A percentile compares a stretch with the other conserved stretches of the same genome.
Evolutionary conservation across 192 early-diverging fungal species (phyloP).

Genomic region (Entomortierella beljakovae): DNA sequence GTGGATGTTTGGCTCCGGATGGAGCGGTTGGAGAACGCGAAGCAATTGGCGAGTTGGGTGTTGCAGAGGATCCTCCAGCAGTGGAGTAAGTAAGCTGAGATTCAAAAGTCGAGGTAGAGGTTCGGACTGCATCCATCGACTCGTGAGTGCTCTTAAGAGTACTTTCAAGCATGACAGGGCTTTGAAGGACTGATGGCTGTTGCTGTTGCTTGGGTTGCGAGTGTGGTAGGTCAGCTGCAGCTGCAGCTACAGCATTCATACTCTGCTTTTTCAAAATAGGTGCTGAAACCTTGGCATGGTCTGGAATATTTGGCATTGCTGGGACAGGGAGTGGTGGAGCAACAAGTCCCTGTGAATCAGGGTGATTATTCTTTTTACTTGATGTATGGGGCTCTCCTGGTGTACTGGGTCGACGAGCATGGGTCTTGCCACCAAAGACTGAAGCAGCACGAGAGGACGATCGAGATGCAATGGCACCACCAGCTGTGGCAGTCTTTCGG

Average conservation of each 20-base stretch:
- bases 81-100: constrained; percentile 41
- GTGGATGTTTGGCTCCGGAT: not conserved
- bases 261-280: constrained; percentile 26
- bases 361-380: constrained; percentile 18
- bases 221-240: constrained; percentile 7
- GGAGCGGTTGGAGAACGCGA: constrained; percentile 19
- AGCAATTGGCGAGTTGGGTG: constrained; percentile 29
- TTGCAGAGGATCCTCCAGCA: constrained; percentile 16
- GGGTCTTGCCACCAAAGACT: constrained; percentile 24
- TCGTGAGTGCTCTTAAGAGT: constrained; percentile 4
- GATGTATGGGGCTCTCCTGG: not conserved
- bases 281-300: constrained; percentile 18
- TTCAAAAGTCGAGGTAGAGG: constrained; percentile 26
- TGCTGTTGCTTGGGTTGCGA: constrained; percentile 16
- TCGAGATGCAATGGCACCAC: constrained; percentile 33
- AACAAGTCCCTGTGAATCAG: not conserved
- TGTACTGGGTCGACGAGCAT: constrained; percentile 36
- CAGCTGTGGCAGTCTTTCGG: constrained; percentile 12
- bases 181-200: constrained; percentile 14
- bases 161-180: constrained; percentile 45
- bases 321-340: not conserved
- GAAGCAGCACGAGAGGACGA: constrained; percentile 48
- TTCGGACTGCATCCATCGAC: constrained; percentile 16
- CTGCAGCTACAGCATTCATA: not conserved
- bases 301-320: constrained; percentile 21